Evolutionary conservation across 2,329 filamentous ascomycete species (phyloP), one percentile per base, ranked within the genome.

Genomic region (Trichoderma semiorbis): DNA sequence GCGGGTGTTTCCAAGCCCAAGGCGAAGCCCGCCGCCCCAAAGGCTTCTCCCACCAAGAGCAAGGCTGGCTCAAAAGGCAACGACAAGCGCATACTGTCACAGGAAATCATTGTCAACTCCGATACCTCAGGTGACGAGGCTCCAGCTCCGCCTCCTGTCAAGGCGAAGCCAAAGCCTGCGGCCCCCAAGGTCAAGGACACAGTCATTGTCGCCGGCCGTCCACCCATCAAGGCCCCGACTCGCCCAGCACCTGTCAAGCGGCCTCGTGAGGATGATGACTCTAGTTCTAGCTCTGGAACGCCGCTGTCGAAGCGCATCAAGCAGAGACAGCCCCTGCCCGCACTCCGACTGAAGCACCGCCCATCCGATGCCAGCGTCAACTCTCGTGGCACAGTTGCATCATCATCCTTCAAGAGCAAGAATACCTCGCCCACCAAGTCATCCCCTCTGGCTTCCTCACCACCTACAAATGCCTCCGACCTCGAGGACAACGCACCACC

Each of bases 401-500:
- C 82, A 2, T 83, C 85, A 7, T 84, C 84, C 1, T 79, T 81
- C 61, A 86, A 84, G 78, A 83, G 81, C 77, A 88, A 88, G 79
- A 82, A 85, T 73, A 90, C 85, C 0, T 90, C 88, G 7, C 88
- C 88, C 0, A 83, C 84, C 65, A 91, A 91, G 78, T 91, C 89
- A 3, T 91, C 89, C 11, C 89, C 89, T 5, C 81, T 91, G 21
- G 89, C 89, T n/a, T 89, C 88, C 1, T 91, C 89, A 7, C 88
- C 89, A 14, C 89, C 89, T 0, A 90, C 89, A 8, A 91, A 91
- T 74, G 89, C 88, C 1, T 90, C 89, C 1, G 89, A 91, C 71
- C 80, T 90, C 47, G 88, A 90, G 34, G 82, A 85, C 74, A 75
- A 82, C 58, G 74, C 78, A 64, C 73, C 77, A n/a, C 76, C 75